phyloP scores from a whole-genome alignment of 345 rosid species.

The Camelina hispida region DNA sequence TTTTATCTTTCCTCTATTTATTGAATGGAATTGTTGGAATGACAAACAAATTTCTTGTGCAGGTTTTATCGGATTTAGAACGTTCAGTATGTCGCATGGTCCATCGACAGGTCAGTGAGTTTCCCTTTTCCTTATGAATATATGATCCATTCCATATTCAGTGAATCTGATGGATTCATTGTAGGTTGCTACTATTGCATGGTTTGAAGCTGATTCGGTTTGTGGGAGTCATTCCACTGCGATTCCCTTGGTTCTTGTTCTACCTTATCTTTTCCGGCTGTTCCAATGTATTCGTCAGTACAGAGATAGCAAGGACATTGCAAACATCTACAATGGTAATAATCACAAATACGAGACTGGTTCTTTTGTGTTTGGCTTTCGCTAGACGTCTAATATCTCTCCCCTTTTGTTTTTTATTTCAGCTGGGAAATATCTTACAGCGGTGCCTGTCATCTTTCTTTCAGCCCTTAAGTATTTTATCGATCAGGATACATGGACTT shows the following conservation, averaged over 20 bases:
- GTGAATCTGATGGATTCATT: slow-evolving; percentile 35
- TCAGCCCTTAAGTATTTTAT: slow-evolving; percentile 94
- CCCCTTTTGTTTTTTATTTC: slow-evolving; percentile 44
- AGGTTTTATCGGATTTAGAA: slow-evolving; percentile 95
- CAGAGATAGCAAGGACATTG: slow-evolving; percentile 79
- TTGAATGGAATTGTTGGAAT: slow-evolving; percentile 17
- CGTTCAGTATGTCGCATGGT: slow-evolving; percentile 97
- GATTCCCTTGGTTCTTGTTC: slow-evolving; percentile 91
- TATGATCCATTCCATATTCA: slow-evolving; percentile 19
- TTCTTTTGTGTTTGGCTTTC: slow-evolving; percentile 12
- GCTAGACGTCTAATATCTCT: neutral
- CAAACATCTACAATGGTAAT: slow-evolving; percentile 82
- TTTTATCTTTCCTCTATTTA: neutral
- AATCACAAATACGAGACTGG: neutral
- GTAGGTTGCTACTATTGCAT: slow-evolving; percentile 97
- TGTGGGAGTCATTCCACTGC: slow-evolving; percentile 94
- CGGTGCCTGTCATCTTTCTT: slow-evolving; percentile 92
- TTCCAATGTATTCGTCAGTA: slow-evolving; percentile 95
- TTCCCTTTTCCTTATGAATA: slow-evolving; percentile 7
- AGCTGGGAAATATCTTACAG: slow-evolving; percentile 91
- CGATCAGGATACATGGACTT: slow-evolving; percentile 75
- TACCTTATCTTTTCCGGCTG: slow-evolving; percentile 87
- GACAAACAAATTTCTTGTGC: slow-evolving; percentile 31
- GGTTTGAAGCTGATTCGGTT: slow-evolving; percentile 99
- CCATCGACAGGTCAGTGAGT: slow-evolving; percentile 77